A percentile compares a stretch with the other conserved stretches of the same genome.
These are phyloP conservation scores for Paecilomyces variotii DNA, from an alignment of 2,329 filamentous ascomycete species.

Conservation along the genomic window DNA sequence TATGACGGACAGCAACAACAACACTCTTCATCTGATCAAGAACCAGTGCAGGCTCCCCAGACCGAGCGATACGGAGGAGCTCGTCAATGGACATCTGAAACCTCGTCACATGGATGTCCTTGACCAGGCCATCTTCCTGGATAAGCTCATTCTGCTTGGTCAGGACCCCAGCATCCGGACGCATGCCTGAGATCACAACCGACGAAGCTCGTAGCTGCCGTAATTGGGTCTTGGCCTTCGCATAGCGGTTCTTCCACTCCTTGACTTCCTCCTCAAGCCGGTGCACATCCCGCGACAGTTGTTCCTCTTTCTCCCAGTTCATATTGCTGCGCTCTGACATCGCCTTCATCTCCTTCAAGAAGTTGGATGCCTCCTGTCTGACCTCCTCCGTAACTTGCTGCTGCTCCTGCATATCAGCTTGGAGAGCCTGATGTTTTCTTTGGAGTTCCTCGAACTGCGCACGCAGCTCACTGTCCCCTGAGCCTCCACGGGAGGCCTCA, in stretches of 20 bases:
- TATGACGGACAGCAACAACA: constrained; percentile 70
- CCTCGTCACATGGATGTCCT: constrained; percentile 86
- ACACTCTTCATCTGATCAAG: constrained; percentile 83
- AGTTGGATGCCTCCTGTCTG: constrained; percentile 70
- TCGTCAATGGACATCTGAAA: constrained; percentile 95
- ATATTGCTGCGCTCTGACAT: constrained; percentile 73
- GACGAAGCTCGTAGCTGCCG: constrained; percentile 74
- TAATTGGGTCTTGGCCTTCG: constrained; percentile 78
- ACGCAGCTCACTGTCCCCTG: constrained; percentile 48
- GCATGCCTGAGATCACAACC: constrained; percentile 54
- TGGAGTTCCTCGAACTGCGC: constrained; percentile 52
- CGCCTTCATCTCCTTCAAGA: constrained; percentile 79
- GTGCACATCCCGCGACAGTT: constrained; percentile 65
- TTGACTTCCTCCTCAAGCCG: constrained; percentile 74
- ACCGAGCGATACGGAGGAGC: constrained; percentile 67
- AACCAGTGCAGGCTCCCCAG: constrained; percentile 63
- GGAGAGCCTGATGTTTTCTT: constrained; percentile 58
- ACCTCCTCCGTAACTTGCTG: constrained; percentile 81
- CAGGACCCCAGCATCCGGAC: constrained; percentile 36
- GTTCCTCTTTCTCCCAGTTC: constrained; percentile 73
- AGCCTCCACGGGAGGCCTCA: constrained; percentile 14
- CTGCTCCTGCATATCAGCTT: constrained; percentile 61
- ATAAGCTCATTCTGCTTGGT: constrained; percentile 66
- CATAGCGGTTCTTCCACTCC: constrained; percentile 85
- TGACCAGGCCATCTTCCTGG: constrained; percentile 67